Percentiles rank a stretch among this genome's conserved stretches.
These are phyloP conservation scores for Backusella sp. DNA, from an alignment of 192 early-diverging fungal species.

Conservation along the genomic window DNA sequence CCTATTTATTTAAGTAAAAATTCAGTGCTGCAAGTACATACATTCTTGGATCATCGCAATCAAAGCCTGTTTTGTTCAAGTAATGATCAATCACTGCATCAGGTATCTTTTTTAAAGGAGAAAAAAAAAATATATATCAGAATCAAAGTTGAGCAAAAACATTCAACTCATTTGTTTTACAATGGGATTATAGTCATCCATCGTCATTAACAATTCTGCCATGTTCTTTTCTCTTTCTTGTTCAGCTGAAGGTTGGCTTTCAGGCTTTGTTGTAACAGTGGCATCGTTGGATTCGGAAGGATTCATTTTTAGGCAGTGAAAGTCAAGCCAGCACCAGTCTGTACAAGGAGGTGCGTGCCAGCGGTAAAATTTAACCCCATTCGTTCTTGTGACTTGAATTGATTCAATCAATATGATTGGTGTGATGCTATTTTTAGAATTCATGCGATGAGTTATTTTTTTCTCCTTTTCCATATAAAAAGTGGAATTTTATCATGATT, in stretches of 20 bases:
- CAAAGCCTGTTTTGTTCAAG: slow-evolving; percentile 70
- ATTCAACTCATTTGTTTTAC: slow-evolving; percentile 36
- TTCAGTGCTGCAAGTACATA: background rate
- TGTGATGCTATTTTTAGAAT: background rate
- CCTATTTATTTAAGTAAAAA: background rate
- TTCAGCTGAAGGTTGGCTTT: background rate
- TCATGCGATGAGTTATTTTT: background rate
- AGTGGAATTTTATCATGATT: background rate
- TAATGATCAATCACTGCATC: slow-evolving; percentile 95
- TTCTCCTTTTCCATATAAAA: slow-evolving; percentile 1
- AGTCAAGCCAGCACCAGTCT: background rate
- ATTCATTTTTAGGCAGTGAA: background rate
- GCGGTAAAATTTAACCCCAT: background rate
- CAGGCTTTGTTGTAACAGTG: background rate
- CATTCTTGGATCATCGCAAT: slow-evolving; percentile 76
- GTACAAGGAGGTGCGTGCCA: background rate
- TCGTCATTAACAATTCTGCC: slow-evolving; percentile 82
- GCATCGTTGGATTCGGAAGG: background rate
- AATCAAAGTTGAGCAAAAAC: background rate
- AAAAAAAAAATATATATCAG: background rate
- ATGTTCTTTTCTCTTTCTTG: slow-evolving; percentile 23
- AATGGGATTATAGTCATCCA: slow-evolving; percentile 83
- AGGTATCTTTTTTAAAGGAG: slow-evolving; percentile 61
- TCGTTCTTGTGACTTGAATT: background rate
- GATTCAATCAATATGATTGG: background rate